Evolutionary conservation across 768 basidiomycete species (phyloP).

Genomic region (Lactarius pseudohatsudake): DNA sequence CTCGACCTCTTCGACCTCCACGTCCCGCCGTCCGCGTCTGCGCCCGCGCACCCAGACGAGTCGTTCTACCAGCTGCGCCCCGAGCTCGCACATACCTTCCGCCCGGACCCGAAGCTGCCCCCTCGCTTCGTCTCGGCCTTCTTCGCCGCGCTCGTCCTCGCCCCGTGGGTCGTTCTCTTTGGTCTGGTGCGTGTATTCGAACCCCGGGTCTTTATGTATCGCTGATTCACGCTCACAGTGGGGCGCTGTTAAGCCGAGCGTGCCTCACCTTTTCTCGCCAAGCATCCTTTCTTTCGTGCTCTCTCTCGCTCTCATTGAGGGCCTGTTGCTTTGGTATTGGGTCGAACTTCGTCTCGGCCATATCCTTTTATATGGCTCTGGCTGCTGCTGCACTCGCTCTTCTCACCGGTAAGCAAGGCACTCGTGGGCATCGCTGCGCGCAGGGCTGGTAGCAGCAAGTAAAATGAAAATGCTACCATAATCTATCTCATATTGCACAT

Average conservation of each 20-base stretch:
- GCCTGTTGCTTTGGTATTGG: too few relatives aligned
- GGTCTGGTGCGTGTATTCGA: constrained; percentile 55
- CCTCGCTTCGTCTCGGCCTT: constrained; percentile 63
- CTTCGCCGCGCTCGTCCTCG: constrained; percentile 60
- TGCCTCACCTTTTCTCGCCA: too few relatives aligned
- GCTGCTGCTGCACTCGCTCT: constrained; percentile 63
- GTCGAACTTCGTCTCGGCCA: too few relatives aligned
- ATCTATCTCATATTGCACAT: background rate
- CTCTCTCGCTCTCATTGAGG: too few relatives aligned
- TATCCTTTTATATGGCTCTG: constrained; percentile 69
- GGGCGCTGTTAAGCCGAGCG: too few relatives aligned
- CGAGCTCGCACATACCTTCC: constrained; percentile 82
- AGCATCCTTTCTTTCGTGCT: too few relatives aligned
- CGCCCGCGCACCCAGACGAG: constrained; percentile 68
- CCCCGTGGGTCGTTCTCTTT: constrained; percentile 75
- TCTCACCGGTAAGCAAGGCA: constrained; percentile 72
- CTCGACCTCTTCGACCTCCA: constrained; percentile 71
- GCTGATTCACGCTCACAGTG: too few relatives aligned
- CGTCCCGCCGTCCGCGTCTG: constrained; percentile 69
- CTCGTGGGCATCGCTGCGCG: constrained; percentile 59
- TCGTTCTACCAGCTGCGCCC: constrained; percentile 69
- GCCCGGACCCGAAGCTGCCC: constrained; percentile 73
- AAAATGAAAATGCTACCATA: constrained; percentile 10
- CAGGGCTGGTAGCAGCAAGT: constrained; percentile 40
- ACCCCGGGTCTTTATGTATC: too few relatives aligned